phyloP scores from a whole-genome alignment of 495 filamentous ascomycete genomes.

The Usnea hakonensis region DNA sequence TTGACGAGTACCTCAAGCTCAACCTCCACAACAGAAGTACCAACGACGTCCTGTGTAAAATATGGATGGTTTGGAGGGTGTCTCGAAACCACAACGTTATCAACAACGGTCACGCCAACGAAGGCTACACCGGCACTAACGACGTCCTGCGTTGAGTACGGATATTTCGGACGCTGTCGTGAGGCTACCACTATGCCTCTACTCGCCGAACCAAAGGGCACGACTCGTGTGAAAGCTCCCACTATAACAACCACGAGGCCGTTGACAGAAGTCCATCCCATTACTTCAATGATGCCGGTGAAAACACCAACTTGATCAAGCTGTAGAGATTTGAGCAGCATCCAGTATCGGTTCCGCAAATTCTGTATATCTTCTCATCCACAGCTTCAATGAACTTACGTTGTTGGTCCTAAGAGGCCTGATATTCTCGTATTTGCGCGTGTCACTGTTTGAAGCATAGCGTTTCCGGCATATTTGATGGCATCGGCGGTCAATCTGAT shows the following conservation, averaged over 20 bases:
- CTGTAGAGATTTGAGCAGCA: not conserved
- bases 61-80: conserved; percentile 56
- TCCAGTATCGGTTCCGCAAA: not conserved
- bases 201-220: not conserved
- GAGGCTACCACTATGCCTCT: conserved; percentile 17
- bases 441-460: not conserved
- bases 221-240: conserved; percentile 1
- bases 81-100: conserved; percentile 20
- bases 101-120: conserved; percentile 8
- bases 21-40: conserved; percentile 43
- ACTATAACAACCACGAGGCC: conserved; percentile 17
- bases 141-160: conserved; percentile 77
- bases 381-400: not conserved
- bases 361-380: not conserved
- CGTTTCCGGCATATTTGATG: not conserved
- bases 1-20: conserved; percentile 37
- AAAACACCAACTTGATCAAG: conserved; percentile 1
- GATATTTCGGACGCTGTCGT: conserved; percentile 44
- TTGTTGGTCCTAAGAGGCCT: not conserved
- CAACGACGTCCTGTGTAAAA: conserved; percentile 76
- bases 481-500: not conserved
- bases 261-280: conserved; percentile 6
- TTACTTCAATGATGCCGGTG: not conserved
- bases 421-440: not conserved
- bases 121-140: conserved; percentile 31